Percentiles rank a stretch among this genome's conserved stretches.
phyloP scores from a whole-genome alignment of 2,329 filamentous ascomycete species.

The Trichoderma atroviride region DNA sequence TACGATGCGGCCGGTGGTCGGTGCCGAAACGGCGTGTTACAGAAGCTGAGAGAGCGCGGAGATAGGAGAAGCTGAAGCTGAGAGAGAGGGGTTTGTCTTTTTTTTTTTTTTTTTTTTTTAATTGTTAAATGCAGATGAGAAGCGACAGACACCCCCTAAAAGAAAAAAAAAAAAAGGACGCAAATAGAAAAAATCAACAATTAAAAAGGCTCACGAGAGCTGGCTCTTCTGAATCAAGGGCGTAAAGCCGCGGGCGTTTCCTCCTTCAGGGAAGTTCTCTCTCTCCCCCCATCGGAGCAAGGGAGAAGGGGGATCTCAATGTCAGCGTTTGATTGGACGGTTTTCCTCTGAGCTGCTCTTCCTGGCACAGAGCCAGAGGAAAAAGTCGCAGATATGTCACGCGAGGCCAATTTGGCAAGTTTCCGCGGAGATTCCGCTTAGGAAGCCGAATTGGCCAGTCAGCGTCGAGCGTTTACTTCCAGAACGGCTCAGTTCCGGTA shows the following conservation, averaged over 20 bases:
- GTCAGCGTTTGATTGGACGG: neutral
- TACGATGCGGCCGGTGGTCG: neutral
- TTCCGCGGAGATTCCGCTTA: constrained; percentile 22
- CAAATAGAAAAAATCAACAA: neutral
- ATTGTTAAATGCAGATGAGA: neutral
- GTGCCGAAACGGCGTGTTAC: constrained; percentile 17
- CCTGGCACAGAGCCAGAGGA: neutral
- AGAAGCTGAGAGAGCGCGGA: neutral
- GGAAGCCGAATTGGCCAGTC: constrained; percentile 16
- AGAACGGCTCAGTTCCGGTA: neutral
- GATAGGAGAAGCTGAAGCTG: neutral
- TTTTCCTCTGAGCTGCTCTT: neutral
- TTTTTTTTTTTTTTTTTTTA: too few relatives aligned
- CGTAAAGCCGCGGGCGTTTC: constrained; percentile 2
- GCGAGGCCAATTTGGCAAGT: neutral
- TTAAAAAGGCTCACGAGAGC: neutral
- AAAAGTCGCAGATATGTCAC: constrained; percentile 8
- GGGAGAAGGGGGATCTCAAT: neutral
- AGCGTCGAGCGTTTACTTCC: neutral
- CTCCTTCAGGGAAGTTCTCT: neutral
- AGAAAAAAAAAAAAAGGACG: neutral
- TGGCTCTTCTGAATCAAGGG: neutral
- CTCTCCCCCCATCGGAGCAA: neutral
- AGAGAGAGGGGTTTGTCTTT: neutral
- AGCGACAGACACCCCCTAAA: neutral